Conservation (phyloP, 768 basidiomycete genomes). For the Dioszegia crocea region DNA sequence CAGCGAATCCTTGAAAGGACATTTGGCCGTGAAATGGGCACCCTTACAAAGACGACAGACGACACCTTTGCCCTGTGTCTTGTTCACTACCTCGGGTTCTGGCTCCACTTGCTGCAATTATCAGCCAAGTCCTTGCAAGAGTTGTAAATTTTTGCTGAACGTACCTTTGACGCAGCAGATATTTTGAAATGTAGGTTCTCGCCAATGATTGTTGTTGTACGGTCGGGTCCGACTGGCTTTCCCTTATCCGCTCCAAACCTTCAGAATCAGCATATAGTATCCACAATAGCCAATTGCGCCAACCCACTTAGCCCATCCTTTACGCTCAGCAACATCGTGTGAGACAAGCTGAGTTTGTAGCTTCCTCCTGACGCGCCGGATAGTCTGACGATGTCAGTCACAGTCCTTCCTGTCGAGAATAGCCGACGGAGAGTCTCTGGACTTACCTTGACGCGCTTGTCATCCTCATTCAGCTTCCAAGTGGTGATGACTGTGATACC, state of each 20-base stretch:
- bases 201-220: slow-evolving; percentile 81
- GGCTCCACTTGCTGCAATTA: slow-evolving; percentile 54
- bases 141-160: no score
- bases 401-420: not conserved
- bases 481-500: slow-evolving; percentile 82
- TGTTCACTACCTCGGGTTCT: slow-evolving; percentile 62
- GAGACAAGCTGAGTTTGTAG: slow-evolving; percentile 90
- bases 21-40: slow-evolving; percentile 95
- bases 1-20: slow-evolving; percentile 94
- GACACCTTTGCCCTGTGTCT: slow-evolving; percentile 68
- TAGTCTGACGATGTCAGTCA: slow-evolving; percentile 58
- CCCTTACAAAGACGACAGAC: slow-evolving; percentile 91
- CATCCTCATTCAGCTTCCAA: slow-evolving; percentile 80
- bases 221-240: slow-evolving; percentile 79
- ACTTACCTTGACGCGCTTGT: slow-evolving; percentile 85
- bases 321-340: slow-evolving; percentile 86
- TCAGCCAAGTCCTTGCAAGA: not conserved
- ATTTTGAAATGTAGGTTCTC: slow-evolving; percentile 66
- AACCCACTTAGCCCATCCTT: slow-evolving; percentile 68
- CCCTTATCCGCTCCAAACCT: slow-evolving; percentile 89
- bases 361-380: slow-evolving; percentile 75
- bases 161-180: slow-evolving; percentile 58
- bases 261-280: slow-evolving; percentile 4
- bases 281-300: no score
- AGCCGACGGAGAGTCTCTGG: not conserved